Base-by-base conservation (phyloP, 257 asterid species). In the Lycium barbarum region DNA sequence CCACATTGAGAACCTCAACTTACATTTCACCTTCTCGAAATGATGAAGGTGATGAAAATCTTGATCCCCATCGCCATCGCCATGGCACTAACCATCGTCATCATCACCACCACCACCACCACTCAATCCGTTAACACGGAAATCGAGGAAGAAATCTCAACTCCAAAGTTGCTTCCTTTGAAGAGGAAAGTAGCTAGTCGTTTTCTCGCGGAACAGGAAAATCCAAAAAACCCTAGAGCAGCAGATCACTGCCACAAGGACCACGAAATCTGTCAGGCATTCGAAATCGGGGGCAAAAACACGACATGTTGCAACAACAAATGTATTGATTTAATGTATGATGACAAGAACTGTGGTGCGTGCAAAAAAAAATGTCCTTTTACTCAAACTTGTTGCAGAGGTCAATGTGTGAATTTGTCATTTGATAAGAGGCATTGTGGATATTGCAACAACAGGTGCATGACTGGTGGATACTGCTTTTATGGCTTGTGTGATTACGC, bases 401-500 rank as follows among this genome's bases (percentile, higher is more conserved):
- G 98, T 0, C 72, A 91, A 88, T 94, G 98, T 22, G 97, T 94
- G 74, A 38, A 57, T 49, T 83, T 92, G 2, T 82, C 91, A 6
- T 91, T 17, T 53, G 95, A 94, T 67, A 93, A 93, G 86, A 76
- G 96, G 5, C 93, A 94, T 73, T 94, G 98, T 62, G 92, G 94
- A 3, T 4, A 11, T 1, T 94, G 97, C 89, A 84, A 86, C 55
- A 54, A 88, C 17, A 85, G 59, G 88, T 94, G 98, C 93, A 89
- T 54, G 92, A 17, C 84, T 0, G 87, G 90, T 1, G 91, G 91
- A 2, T 86, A 47, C 47, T 91, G 98, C 33, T 86, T 92, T 78
- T 91, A 92, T 17, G 98, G 95, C 79, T 67, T 86, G 47, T 93
- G 98, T 62, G 93, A 91, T 53, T 93, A 93, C 54, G 95, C 97